Percentiles rank a stretch among this genome's conserved stretches.
Conservation (phyloP, 2,329 filamentous ascomycete genomes). For the Xylaria sp. region DNA sequence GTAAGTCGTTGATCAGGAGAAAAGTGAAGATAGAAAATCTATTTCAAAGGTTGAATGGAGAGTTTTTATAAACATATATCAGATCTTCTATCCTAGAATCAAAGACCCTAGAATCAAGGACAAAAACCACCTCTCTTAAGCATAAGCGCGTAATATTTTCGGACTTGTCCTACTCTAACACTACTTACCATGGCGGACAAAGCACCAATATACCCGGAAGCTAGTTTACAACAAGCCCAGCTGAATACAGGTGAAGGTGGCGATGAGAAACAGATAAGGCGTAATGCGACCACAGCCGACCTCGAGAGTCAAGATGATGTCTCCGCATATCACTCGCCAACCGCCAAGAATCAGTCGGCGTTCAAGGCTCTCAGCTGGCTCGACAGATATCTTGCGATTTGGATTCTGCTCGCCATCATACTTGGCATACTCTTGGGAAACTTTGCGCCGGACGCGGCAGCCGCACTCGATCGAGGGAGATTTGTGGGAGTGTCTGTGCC, state of each 20-base stretch:
- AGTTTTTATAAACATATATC: not conserved
- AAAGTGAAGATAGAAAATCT: not conserved
- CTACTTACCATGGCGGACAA: conserved; percentile 17
- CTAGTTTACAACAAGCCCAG: not conserved
- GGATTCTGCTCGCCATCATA: conserved; percentile 83
- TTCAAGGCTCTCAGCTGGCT: conserved; percentile 68
- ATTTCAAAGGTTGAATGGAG: not conserved
- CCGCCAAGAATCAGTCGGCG: conserved; percentile 49
- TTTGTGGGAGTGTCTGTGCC: conserved; percentile 67
- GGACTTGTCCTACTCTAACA: not conserved
- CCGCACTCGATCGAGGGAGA: conserved; percentile 72
- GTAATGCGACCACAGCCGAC: conserved; percentile 15
- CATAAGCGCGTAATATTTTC: not conserved
- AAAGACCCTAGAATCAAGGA: too few relatives aligned
- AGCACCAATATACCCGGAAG: not conserved
- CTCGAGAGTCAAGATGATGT: conserved; percentile 30
- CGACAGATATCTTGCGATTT: conserved; percentile 72
- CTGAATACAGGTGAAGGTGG: not conserved
- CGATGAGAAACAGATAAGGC: conserved; percentile 14
- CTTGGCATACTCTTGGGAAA: conserved; percentile 81
- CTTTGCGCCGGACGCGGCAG: conserved; percentile 71
- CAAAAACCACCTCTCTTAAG: not conserved
- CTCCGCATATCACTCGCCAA: not conserved
- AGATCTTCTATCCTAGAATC: not conserved
- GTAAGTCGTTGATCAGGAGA: conserved; percentile 19